Conservation (phyloP, 257 asterid genomes). For the Paulownia fortunei region DNA sequence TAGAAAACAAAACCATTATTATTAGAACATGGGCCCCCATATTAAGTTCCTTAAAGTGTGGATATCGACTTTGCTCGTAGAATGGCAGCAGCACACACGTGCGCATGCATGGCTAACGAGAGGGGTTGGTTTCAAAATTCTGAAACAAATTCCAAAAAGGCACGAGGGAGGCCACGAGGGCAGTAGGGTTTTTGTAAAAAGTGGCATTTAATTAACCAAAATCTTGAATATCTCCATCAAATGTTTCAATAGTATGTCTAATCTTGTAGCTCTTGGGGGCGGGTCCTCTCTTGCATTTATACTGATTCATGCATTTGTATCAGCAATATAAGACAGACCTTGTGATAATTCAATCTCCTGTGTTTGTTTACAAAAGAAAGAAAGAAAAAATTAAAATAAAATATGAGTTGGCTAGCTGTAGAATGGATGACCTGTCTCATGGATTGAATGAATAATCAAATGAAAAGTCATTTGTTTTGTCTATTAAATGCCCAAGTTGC, state of each 20-base stretch:
- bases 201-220: too few species aligned
- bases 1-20: too few species aligned
- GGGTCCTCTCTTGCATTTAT: background rate
- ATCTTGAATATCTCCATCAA: too few species aligned
- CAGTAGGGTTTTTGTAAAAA: background rate
- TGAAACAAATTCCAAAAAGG: background rate
- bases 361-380: background rate
- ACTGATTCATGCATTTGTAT: background rate
- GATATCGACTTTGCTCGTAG: background rate
- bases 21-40: background rate
- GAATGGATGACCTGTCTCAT: background rate
- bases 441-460: too few species aligned
- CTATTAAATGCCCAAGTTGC: too few species aligned
- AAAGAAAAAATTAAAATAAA: background rate
- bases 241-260: background rate
- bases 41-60: background rate
- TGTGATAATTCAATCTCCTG: background rate
- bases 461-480: too few species aligned
- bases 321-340: background rate
- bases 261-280: background rate
- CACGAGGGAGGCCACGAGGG: slow-evolving; percentile 2
- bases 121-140: background rate
- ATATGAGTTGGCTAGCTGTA: background rate
- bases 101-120: background rate
- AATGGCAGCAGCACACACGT: background rate